Evolutionary conservation across 306 rosid species (phyloP).

Genomic region (Rubus idaeus): DNA sequence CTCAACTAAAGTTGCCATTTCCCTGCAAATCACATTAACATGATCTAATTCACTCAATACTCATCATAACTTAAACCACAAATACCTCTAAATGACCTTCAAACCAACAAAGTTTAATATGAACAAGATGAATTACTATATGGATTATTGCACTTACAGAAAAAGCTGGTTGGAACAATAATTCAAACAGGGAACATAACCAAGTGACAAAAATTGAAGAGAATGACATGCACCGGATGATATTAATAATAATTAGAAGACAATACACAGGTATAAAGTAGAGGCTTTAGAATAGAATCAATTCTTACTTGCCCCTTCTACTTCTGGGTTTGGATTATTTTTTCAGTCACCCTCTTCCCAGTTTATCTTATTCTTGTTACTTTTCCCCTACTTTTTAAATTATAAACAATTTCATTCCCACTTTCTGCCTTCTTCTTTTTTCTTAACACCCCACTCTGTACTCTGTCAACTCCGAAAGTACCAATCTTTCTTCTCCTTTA

Average conservation of each 20-base stretch:
- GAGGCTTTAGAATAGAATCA: constrained; percentile 49
- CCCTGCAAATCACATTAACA: constrained; percentile 34
- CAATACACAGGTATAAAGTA: constrained; percentile 4
- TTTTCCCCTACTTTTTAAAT: constrained; percentile 10
- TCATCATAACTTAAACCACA: constrained; percentile 1
- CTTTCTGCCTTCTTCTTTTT: not conserved
- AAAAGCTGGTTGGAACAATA: constrained; percentile 16
- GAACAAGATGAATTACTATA: constrained; percentile 19
- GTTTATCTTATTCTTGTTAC: constrained; percentile 19
- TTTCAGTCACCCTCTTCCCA: constrained; percentile 24
- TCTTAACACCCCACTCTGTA: constrained; percentile 18
- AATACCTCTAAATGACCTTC: not conserved
- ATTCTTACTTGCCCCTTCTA: constrained; percentile 60
- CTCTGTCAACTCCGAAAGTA: constrained; percentile 8
- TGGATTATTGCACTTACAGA: not conserved
- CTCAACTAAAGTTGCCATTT: constrained; percentile 72
- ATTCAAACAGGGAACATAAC: not conserved
- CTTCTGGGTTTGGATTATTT: constrained; percentile 45
- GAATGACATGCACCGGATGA: constrained; percentile 11
- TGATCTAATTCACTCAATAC: constrained; percentile 19
- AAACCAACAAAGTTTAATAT: constrained; percentile 15
- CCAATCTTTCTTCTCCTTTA: constrained; percentile 5
- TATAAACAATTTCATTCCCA: constrained; percentile 8
- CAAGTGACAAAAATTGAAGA: not conserved
- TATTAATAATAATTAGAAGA: not conserved